Evolutionary conservation across 306 rosid species (phyloP), one percentile per base, ranked within the genome.

Genomic region (Clitoria ternatea): DNA sequence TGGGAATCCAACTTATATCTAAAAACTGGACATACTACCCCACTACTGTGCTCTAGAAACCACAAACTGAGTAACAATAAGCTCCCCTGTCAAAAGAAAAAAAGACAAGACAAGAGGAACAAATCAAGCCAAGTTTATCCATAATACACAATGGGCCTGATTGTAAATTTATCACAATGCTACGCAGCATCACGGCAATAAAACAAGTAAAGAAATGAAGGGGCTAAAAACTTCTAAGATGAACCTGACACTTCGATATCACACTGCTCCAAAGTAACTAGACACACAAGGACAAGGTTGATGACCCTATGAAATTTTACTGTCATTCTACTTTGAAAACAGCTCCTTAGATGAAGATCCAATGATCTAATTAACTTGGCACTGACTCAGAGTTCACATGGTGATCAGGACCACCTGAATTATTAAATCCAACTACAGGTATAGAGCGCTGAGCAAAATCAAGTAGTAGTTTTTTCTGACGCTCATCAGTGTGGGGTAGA

Each of bases 401-500:
- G 66, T 81, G 74, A 19, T 80, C 79, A 40, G 69, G 80, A 59
- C 80, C 96, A 50, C 91, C 89, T 40, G 80, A 56, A 29, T 40
- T 84, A 73, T 80, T 87, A 49, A 83, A 73, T 76, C 85, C 96
- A 76, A 70, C 88, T 14, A 87, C 50, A 30, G 98, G 78, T 84
- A 92, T 77, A 7, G 99, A 87, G 67, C 99, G 95, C 78, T 80
- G 96, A 6, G 97, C 88, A 53, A 95, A 95, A 72, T 91, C 91
- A 61, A 88, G 59, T 65, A 95, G 73, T 48, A 75, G 27, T 79
- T 84, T 88, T 27, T 70, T 95, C 82, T 95, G 99, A 37, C 73
- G 82, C 47, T 88, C 97, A 52, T 91, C 78, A 0, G 99, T 95
- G 81, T 95, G 97, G 66, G 97, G 99, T 69, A 95, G 88, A 68